These are phyloP conservation scores for Jamesozyma gamospora DNA, from an alignment of 805 yeast genomes.

Conservation along the genomic window DNA sequence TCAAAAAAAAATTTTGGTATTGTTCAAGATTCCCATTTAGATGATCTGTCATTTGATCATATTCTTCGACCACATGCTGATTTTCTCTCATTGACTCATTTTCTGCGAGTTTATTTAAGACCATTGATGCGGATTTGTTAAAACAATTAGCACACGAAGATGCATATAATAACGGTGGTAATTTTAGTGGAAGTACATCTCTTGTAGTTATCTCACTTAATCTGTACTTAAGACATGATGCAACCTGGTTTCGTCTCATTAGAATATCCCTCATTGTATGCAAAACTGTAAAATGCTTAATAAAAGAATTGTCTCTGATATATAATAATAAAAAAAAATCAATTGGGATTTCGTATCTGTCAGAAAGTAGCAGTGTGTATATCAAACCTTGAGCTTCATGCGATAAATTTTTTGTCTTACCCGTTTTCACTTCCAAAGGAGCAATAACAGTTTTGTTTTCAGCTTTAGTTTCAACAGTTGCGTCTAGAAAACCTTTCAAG, in stretches of 20 bases:
- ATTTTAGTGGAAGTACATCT: slow-evolving; percentile 19
- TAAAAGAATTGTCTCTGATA: slow-evolving; percentile 49
- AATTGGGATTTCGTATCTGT: slow-evolving; percentile 64
- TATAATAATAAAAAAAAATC: slow-evolving; percentile 62
- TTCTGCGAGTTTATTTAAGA: slow-evolving; percentile 48
- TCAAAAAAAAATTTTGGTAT: slow-evolving; percentile 48
- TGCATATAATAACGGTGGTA: slow-evolving; percentile 46
- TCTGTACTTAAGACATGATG: slow-evolving; percentile 45
- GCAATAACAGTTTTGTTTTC: slow-evolving; percentile 40
- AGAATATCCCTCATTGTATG: slow-evolving; percentile 59
- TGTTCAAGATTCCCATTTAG: slow-evolving; percentile 27
- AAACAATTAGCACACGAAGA: slow-evolving; percentile 56
- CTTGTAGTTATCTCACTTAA: slow-evolving; percentile 10
- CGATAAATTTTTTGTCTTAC: slow-evolving; percentile 46
- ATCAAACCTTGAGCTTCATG: slow-evolving; percentile 84
- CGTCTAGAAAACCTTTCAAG: slow-evolving; percentile 81
- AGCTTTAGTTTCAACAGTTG: slow-evolving; percentile 56
- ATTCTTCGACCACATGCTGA: slow-evolving; percentile 42
- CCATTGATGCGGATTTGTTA: slow-evolving; percentile 51
- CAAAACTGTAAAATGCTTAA: slow-evolving; percentile 41
- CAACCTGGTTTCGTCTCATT: slow-evolving; percentile 61
- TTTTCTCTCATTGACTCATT: slow-evolving; percentile 45
- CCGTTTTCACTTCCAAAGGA: slow-evolving; percentile 89
- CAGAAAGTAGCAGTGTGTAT: slow-evolving; percentile 69
- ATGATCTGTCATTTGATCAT: slow-evolving; percentile 42